These are phyloP conservation scores for Schizonepeta tenuifolia DNA, from an alignment of 257 asterid genomes.

Conservation along the genomic window DNA sequence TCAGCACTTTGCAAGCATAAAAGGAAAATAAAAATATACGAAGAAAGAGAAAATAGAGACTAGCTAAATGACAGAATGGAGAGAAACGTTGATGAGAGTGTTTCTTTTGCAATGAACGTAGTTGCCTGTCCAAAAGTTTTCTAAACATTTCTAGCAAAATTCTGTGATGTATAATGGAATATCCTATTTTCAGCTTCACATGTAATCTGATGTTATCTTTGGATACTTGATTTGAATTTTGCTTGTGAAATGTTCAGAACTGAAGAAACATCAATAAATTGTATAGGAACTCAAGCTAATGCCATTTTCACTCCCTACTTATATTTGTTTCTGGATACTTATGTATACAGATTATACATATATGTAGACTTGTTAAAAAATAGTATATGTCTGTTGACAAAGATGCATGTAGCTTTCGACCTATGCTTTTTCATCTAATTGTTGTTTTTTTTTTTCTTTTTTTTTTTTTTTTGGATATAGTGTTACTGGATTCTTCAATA, in stretches of 20 bases:
- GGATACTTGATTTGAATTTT: conserved; percentile 30
- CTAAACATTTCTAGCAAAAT: conserved; percentile 22
- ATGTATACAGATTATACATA: background rate
- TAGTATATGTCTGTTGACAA: background rate
- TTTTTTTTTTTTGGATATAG: conserved; percentile 13
- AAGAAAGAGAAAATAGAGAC: background rate
- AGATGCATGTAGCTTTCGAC: conserved; percentile 4
- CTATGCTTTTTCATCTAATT: background rate
- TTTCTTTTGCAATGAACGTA: conserved; percentile 32
- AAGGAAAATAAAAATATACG: background rate
- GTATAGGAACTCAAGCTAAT: conserved; percentile 17
- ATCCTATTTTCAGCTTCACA: conserved; percentile 31
- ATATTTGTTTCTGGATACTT: background rate
- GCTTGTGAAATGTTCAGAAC: conserved; percentile 31
- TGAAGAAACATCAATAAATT: conserved; percentile 28
- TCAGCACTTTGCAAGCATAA: conserved; percentile 17
- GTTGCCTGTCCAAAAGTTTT: conserved; percentile 19
- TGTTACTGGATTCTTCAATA: conserved; percentile 27
- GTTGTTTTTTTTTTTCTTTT: no score
- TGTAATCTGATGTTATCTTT: conserved; percentile 30
- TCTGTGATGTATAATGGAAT: conserved; percentile 25
- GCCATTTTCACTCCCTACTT: conserved; percentile 12
- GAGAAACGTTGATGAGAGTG: conserved; percentile 22
- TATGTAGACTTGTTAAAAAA: background rate
- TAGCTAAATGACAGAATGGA: conserved; percentile 6